phyloP scores from a whole-genome alignment of 345 rosid genomes.

The Citrus sp. region DNA sequence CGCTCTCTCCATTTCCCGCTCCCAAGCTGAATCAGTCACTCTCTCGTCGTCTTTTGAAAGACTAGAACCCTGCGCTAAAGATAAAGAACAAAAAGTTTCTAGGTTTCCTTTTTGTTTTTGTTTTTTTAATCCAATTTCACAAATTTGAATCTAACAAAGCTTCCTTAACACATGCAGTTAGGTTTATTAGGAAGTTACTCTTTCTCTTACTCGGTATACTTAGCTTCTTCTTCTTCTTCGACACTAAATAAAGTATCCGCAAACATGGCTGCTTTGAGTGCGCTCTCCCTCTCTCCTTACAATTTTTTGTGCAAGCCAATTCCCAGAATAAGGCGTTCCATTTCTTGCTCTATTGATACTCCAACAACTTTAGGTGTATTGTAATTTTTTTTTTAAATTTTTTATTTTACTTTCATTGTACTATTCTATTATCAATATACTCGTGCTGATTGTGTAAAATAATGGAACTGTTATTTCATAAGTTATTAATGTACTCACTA shows the following conservation, averaged over 20 bases:
- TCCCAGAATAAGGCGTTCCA: constrained; percentile 18
- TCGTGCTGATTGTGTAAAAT: neutral
- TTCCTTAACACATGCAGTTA: constrained; percentile 21
- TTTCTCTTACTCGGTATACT: constrained; percentile 26
- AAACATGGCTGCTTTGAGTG: constrained; percentile 61
- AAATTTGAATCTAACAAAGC: neutral
- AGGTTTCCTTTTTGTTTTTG: neutral
- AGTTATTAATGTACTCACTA: neutral
- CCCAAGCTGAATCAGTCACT: neutral
- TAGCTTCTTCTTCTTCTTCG: constrained; percentile 19
- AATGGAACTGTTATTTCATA: neutral
- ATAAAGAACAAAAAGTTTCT: neutral
- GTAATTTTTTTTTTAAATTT: neutral
- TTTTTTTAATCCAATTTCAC: neutral
- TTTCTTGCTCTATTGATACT: constrained; percentile 57
- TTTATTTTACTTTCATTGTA: neutral
- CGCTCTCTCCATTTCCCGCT: constrained; percentile 34
- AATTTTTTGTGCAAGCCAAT: constrained; percentile 27
- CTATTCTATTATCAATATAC: neutral
- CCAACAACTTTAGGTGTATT: constrained; percentile 45
- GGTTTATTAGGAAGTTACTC: constrained; percentile 30
- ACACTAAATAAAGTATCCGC: constrained; percentile 17
- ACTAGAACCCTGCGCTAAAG: neutral
- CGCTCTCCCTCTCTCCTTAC: constrained; percentile 50
- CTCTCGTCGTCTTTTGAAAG: neutral